Conservation (phyloP, 2,329 filamentous ascomycete species). For the Pseudogymnoascus sp. region DNA sequence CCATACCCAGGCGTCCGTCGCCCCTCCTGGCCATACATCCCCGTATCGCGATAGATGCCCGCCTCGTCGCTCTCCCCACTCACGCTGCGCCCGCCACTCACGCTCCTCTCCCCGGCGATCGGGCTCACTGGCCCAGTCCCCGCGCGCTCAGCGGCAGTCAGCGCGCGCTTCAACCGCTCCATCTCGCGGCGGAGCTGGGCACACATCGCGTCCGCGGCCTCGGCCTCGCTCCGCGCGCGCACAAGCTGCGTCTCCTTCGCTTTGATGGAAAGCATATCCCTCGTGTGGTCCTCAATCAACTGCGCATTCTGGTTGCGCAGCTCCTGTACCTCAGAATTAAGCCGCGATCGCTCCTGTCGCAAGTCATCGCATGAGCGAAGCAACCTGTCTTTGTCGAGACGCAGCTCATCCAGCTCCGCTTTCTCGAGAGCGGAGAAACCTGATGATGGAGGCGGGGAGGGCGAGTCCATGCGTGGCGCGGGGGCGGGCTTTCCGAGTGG, state of each 20-base stretch:
- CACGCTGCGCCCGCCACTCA: slow-evolving; percentile 27
- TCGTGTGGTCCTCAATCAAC: slow-evolving; percentile 92
- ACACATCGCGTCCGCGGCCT: slow-evolving; percentile 78
- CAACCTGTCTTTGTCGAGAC: slow-evolving; percentile 72
- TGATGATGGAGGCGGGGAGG: slow-evolving; percentile 46
- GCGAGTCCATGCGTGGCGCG: slow-evolving; percentile 41
- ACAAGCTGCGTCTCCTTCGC: slow-evolving; percentile 97
- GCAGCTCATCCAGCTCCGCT: slow-evolving; percentile 85
- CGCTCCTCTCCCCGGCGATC: slow-evolving; percentile 15
- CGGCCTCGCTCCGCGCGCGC: slow-evolving; percentile 79
- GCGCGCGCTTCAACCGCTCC: slow-evolving; percentile 84
- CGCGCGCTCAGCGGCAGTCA: slow-evolving; percentile 52
- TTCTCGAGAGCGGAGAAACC: slow-evolving; percentile 73
- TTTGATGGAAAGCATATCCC: slow-evolving; percentile 92
- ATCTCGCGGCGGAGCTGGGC: slow-evolving; percentile 80
- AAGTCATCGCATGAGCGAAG: slow-evolving; percentile 69
- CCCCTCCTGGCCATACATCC: slow-evolving; percentile 18
- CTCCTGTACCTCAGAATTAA: slow-evolving; percentile 83
- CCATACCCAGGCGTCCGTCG: slow-evolving; percentile 22
- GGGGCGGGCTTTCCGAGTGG: slow-evolving; percentile 69
- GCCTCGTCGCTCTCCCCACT: slow-evolving; percentile 51
- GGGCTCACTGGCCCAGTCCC: slow-evolving; percentile 27
- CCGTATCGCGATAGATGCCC: slow-evolving; percentile 49
- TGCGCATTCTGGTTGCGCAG: slow-evolving; percentile 95
- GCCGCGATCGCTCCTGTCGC: slow-evolving; percentile 70